Evolutionary conservation across 805 yeast genomes (phyloP).

Genomic region (Metschnikowia kunwiensis): DNA sequence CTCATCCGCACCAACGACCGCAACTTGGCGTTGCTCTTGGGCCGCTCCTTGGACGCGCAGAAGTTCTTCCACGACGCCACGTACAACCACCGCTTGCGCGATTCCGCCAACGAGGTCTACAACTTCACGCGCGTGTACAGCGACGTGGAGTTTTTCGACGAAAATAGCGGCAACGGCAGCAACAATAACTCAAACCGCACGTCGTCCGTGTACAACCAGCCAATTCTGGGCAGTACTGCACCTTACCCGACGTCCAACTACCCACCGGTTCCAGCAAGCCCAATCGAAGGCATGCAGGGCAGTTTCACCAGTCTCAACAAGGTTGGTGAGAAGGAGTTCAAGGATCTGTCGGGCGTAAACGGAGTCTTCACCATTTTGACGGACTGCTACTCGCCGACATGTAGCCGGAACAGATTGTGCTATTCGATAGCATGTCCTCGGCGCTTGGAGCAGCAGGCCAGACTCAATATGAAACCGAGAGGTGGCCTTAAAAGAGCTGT

Average conservation of each 20-base stretch:
- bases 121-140: constrained; percentile 65
- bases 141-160: constrained; percentile 43
- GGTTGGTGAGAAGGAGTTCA: constrained; percentile 16
- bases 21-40: constrained; percentile 81
- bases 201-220: constrained; percentile 22
- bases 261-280: constrained; percentile 19
- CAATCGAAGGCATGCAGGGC: constrained; percentile 14
- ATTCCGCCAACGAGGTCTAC: constrained; percentile 82
- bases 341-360: constrained; percentile 49
- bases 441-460: constrained; percentile 90
- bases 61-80: constrained; percentile 93
- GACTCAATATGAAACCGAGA: constrained; percentile 82
- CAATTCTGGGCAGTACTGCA: constrained; percentile 19
- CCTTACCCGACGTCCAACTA: constrained; percentile 21
- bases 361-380: constrained; percentile 92
- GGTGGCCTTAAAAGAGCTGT: constrained; percentile 81
- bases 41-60: constrained; percentile 91
- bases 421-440: constrained; percentile 97
- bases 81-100: constrained; percentile 88
- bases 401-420: constrained; percentile 82
- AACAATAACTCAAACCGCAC: constrained; percentile 29
- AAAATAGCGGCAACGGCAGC: constrained; percentile 15
- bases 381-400: constrained; percentile 96
- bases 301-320: constrained; percentile 19
- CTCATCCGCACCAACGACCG: constrained; percentile 89